These are phyloP conservation scores for Arthrobotrys conoides DNA, from an alignment of 2,329 filamentous ascomycete species.

Conservation along the genomic window DNA sequence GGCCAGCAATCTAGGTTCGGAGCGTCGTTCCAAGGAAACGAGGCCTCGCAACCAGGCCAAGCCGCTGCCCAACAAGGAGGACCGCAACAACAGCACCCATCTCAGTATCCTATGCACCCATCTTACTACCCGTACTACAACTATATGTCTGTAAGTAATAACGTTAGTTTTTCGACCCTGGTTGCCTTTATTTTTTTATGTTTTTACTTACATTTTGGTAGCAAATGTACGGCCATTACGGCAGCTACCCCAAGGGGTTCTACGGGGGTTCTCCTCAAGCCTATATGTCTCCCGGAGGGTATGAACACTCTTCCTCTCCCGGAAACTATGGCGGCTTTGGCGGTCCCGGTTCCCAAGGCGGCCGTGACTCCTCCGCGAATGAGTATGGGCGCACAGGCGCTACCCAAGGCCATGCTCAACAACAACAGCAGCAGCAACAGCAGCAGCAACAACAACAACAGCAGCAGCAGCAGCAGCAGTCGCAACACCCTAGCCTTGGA, in stretches of 20 bases:
- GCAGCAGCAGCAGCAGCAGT: slow-evolving; percentile 64
- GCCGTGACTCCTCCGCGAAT: slow-evolving; percentile 62
- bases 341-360: slow-evolving; percentile 63
- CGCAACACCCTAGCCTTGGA: slow-evolving; percentile 62
- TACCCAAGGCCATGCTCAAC: slow-evolving; percentile 63
- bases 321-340: slow-evolving; percentile 73
- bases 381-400: slow-evolving; percentile 64
- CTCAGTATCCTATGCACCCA: slow-evolving; percentile 74
- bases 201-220: slow-evolving; percentile 69
- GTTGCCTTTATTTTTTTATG: slow-evolving; percentile 62
- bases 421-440: slow-evolving; percentile 62
- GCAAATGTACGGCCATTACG: slow-evolving; percentile 51
- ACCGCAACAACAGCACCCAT: slow-evolving; percentile 70
- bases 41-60: slow-evolving; percentile 80
- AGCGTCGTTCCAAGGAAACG: slow-evolving; percentile 54
- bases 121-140: slow-evolving; percentile 75
- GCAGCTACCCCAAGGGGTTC: slow-evolving; percentile 49
- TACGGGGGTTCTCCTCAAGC: slow-evolving; percentile 75
- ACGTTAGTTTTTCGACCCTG: slow-evolving; percentile 66
- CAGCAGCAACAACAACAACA: slow-evolving; percentile 62
- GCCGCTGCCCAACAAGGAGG: slow-evolving; percentile 72
- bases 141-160: slow-evolving; percentile 74
- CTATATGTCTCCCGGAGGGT: slow-evolving; percentile 73
- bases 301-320: slow-evolving; percentile 76
- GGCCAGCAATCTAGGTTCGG: slow-evolving; percentile 71